phyloP scores from a whole-genome alignment of 805 yeast species.

The Metschnikowia similis region DNA sequence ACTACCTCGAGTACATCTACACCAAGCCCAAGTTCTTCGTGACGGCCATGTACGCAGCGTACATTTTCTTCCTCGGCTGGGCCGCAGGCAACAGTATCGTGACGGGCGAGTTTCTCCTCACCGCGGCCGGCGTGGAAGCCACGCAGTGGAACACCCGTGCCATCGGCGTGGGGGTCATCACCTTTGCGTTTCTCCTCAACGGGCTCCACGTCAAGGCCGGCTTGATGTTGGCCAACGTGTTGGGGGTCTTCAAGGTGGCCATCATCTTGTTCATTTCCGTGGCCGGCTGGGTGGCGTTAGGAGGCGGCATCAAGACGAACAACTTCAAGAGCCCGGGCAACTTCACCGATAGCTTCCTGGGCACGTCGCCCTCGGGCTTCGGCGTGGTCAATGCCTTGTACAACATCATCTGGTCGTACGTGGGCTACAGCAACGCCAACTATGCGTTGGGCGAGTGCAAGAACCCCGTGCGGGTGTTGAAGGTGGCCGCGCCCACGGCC shows the following conservation, averaged over 20 bases:
- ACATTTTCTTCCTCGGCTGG: slow-evolving; percentile 76
- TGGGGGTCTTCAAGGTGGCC: slow-evolving; percentile 72
- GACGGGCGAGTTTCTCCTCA: slow-evolving; percentile 71
- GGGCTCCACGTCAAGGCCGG: slow-evolving; percentile 61
- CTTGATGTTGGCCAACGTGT: slow-evolving; percentile 53
- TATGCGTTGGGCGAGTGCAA: slow-evolving; percentile 78
- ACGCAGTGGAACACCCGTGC: slow-evolving; percentile 77
- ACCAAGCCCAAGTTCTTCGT: slow-evolving; percentile 64
- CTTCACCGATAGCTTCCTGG: slow-evolving; percentile 54
- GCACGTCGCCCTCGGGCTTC: slow-evolving; percentile 53
- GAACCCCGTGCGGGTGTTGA: slow-evolving; percentile 66
- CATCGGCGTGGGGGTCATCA: slow-evolving; percentile 68
- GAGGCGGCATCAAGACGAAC: slow-evolving; percentile 56
- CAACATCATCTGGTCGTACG: slow-evolving; percentile 80
- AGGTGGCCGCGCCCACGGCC: slow-evolving; percentile 72
- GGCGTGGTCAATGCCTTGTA: slow-evolving; percentile 73
- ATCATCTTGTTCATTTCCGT: slow-evolving; percentile 65
- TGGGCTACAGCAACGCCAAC: slow-evolving; percentile 80
- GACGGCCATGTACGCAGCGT: slow-evolving; percentile 56
- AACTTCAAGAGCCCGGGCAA: slow-evolving; percentile 52
- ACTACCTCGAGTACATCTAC: slow-evolving; percentile 69
- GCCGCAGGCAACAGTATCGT: slow-evolving; percentile 81
- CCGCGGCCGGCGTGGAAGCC: slow-evolving; percentile 65
- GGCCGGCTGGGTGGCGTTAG: slow-evolving; percentile 81
- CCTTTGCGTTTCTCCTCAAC: slow-evolving; percentile 65